Evolutionary conservation across 345 rosid species (phyloP).

Genomic region (Melastoma malabathricum): DNA sequence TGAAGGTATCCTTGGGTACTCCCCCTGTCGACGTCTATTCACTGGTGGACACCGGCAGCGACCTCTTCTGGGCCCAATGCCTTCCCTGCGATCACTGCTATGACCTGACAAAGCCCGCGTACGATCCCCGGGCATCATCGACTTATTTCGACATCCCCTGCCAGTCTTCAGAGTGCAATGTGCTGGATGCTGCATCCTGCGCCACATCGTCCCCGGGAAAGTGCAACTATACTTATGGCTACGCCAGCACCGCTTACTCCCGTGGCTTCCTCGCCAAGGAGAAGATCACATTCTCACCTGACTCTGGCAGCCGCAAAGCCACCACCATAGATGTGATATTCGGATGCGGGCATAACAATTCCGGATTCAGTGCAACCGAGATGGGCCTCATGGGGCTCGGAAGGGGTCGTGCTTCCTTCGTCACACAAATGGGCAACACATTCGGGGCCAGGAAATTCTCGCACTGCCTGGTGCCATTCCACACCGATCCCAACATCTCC

Average conservation of each 20-base stretch:
- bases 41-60: constrained; percentile 6
- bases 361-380: constrained; percentile 17
- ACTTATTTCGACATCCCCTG: constrained; percentile 9
- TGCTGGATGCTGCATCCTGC: constrained; percentile 2
- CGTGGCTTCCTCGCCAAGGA: constrained; percentile 18
- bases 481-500: constrained; percentile 9
- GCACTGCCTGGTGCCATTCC: constrained; percentile 39
- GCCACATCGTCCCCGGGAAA: background rate
- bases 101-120: constrained; percentile 7
- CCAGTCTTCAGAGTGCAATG: background rate
- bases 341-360: constrained; percentile 42
- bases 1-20: constrained; percentile 8
- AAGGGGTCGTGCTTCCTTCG: constrained; percentile 32
- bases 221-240: constrained; percentile 6
- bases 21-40: constrained; percentile 5
- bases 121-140: constrained; percentile 13
- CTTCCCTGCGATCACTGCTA: constrained; percentile 11
- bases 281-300: constrained; percentile 29
- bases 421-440: constrained; percentile 29
- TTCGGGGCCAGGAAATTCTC: constrained; percentile 39
- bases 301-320: constrained; percentile 21
- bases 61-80: constrained; percentile 11
- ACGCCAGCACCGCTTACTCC: background rate
- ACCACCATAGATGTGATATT: constrained; percentile 17
- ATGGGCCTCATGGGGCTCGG: constrained; percentile 58